Conservation (phyloP, 2,329 filamentous ascomycete species). For the Diplocarpon mali region DNA sequence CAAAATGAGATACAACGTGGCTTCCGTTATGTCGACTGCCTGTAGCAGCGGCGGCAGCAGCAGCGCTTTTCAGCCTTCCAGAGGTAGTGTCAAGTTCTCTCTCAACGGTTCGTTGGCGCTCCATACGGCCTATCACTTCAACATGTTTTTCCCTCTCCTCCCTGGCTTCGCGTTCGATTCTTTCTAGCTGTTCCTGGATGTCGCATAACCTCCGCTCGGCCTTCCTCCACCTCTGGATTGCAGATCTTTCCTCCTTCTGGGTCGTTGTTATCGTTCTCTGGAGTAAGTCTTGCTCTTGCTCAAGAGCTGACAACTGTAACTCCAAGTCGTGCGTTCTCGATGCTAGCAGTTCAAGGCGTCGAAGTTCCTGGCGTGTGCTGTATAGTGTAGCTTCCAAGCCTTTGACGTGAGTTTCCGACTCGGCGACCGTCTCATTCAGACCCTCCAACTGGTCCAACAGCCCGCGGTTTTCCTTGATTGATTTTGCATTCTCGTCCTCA, state of each 20-base stretch:
- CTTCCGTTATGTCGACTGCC: constrained; percentile 40
- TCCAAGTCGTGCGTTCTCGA: constrained; percentile 70
- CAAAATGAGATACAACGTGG: constrained; percentile 85
- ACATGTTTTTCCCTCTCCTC: constrained; percentile 73
- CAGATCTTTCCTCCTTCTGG: constrained; percentile 65
- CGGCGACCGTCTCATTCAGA: constrained; percentile 66
- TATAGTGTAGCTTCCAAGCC: constrained; percentile 66
- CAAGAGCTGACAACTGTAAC: constrained; percentile 64
- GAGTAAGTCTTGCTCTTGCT: constrained; percentile 67
- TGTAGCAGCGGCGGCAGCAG: constrained; percentile 47
- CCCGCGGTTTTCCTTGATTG: constrained; percentile 71
- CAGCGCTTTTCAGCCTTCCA: constrained; percentile 69
- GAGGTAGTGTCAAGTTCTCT: constrained; percentile 71
- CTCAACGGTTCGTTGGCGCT: constrained; percentile 72
- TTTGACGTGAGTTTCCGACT: constrained; percentile 72
- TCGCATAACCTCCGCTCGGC: constrained; percentile 70
- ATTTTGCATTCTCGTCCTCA: constrained; percentile 64
- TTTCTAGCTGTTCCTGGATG: constrained; percentile 78
- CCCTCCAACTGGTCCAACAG: constrained; percentile 76
- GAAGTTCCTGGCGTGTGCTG: constrained; percentile 66
- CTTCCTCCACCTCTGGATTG: constrained; percentile 72
- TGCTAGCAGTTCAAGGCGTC: constrained; percentile 62
- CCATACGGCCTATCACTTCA: constrained; percentile 73
- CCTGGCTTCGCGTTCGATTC: constrained; percentile 72
- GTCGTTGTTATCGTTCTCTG: constrained; percentile 56